A percentile compares a stretch with the other conserved stretches of the same genome.
These are phyloP conservation scores for Piloderma croceum DNA, from an alignment of 768 basidiomycete species.

Conservation along the genomic window DNA sequence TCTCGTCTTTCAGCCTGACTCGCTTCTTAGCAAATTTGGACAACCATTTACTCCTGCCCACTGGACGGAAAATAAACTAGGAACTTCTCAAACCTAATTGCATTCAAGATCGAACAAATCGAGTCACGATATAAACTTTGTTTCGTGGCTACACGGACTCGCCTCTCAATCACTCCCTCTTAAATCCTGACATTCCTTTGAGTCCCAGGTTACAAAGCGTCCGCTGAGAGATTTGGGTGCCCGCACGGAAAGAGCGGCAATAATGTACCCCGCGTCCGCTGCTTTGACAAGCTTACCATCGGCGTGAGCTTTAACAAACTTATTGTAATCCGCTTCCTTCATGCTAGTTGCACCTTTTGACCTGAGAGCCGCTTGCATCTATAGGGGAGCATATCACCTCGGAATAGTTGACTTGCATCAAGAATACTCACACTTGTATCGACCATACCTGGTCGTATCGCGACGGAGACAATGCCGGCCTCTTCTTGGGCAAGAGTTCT, in stretches of 20 bases:
- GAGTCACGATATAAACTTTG: too few species aligned
- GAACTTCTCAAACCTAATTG: too few species aligned
- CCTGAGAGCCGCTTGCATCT: constrained; percentile 71
- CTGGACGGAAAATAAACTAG: too few species aligned
- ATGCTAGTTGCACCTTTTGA: constrained; percentile 47
- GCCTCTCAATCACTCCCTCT: constrained; percentile 22
- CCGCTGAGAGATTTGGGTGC: constrained; percentile 65
- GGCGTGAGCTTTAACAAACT: constrained; percentile 51
- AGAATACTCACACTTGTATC: constrained; percentile 63
- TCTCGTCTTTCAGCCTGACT: too few species aligned
- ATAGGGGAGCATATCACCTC: constrained; percentile 5
- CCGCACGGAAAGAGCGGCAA: constrained; percentile 66
- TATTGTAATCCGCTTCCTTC: constrained; percentile 46
- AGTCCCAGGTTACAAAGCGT: constrained; percentile 77
- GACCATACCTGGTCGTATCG: constrained; percentile 84
- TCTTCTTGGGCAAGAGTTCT: constrained; percentile 88
- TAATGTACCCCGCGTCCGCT: constrained; percentile 69
- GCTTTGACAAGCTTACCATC: constrained; percentile 73
- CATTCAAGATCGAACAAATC: too few species aligned
- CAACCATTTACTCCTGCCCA: too few species aligned
- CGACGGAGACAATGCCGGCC: constrained; percentile 63
- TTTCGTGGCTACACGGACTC: too few species aligned
- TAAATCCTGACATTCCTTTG: constrained; percentile 58
- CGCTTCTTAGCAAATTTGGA: too few species aligned
- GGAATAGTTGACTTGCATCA: not conserved